A percentile compares a stretch with the other conserved stretches of the same genome.
Conservation (phyloP, 225 moss, liverwort and hornwort genomes). For the Straminergon stramineum region DNA sequence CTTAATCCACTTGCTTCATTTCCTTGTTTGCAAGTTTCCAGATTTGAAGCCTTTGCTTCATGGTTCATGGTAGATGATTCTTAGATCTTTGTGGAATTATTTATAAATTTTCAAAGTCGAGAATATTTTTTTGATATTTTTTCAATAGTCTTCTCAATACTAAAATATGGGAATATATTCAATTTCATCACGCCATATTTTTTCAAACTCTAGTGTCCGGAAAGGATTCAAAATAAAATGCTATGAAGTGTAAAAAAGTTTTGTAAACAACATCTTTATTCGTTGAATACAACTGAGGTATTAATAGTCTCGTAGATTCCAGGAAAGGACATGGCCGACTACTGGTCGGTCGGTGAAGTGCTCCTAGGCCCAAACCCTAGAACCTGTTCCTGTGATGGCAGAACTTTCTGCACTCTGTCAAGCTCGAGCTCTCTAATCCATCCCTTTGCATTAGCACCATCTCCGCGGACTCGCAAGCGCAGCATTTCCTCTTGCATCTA, state of each 20-base stretch:
- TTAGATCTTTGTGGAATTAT: background rate
- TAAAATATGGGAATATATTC: no score
- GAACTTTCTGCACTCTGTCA: background rate
- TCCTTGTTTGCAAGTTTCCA: accelerated
- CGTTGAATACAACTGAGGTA: no score
- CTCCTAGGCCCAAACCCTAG: background rate
- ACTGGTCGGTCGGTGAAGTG: background rate
- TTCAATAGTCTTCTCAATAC: background rate
- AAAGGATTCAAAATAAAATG: no score
- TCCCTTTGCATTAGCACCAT: background rate
- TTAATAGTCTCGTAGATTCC: background rate
- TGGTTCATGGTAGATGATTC: accelerated
- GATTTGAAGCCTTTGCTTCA: background rate
- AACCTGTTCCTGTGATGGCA: background rate
- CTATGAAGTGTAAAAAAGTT: background rate
- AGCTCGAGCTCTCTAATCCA: background rate
- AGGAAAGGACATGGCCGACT: background rate
- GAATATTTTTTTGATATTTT: background rate
- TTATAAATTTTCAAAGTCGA: background rate
- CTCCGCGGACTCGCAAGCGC: background rate
- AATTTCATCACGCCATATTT: no score
- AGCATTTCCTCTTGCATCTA: background rate
- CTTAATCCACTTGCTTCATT: no score
- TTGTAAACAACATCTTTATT: background rate
- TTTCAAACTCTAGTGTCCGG: background rate